Base-by-base conservation (phyloP, 2,329 filamentous ascomycete species). In the Xenosphaeropsis pyriputrescens region DNA sequence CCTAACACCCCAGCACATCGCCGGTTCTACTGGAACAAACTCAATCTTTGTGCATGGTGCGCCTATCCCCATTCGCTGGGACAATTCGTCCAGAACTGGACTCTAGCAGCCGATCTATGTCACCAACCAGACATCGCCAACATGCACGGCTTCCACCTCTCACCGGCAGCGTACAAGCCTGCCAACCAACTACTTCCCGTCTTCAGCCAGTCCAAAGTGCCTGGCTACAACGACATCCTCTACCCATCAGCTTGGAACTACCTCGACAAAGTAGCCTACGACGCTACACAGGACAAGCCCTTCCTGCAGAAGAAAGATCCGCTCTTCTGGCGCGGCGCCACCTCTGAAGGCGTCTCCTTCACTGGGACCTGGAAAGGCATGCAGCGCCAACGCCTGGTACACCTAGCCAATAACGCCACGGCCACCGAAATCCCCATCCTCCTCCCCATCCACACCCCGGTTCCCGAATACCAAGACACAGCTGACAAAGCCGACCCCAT, bases 361-460 rank as follows among this genome's bases (percentile, higher is more conserved):
- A 32, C 58, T 57, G 42, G 68, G 4, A 68, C 64, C 22, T 79
- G 74, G 73, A 63, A 62, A 14, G 63, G 63, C 1, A 75, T 76
- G 44, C 64, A 76, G 26, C 63, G 73, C 5, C 73, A 76, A 39
- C 65, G 75, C 8, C 70, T 79, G 43, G 61, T 77, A 6, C 57
- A 64, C 32, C 63, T 72, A 58, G 53, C 69, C 17, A 71, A 71
- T 7, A 39, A 40, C 38, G 57, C 60, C 2, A 65, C 63, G 1
- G 51, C 53, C n/a, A 57, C 69, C 2, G 41, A 48, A 3, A 40
- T 44, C 17, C 38, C 45, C 2, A 46, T 51, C 9, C 38, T 53
- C 15, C 39, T 41, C 11, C 34, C 42, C 39, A 53, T 43, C 45
- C 49, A 47, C 35, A 41, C 37, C 26, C 22, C 22, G 12, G 22